Percentiles rank a stretch among this genome's conserved stretches.
These are phyloP conservation scores for Rugonectria rugulosa DNA, from an alignment of 2,329 filamentous ascomycete species.

Conservation along the genomic window DNA sequence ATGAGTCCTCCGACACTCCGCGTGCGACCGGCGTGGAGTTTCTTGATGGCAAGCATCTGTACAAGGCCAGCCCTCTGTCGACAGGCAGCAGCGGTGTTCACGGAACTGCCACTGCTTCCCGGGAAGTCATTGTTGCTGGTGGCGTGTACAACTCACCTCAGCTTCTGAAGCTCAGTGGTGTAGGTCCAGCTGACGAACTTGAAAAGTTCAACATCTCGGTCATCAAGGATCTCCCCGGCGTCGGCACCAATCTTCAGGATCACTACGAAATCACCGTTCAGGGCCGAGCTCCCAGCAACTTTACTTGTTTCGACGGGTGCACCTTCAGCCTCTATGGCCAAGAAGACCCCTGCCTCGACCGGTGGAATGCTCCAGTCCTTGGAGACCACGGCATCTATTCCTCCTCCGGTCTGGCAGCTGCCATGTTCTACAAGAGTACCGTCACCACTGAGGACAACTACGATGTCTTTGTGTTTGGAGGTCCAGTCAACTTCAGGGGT, in stretches of 20 bases:
- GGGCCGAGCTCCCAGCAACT: conserved; percentile 36
- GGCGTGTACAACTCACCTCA: conserved; percentile 63
- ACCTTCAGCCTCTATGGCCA: conserved; percentile 41
- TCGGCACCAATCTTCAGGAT: conserved; percentile 68
- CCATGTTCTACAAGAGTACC: conserved; percentile 49
- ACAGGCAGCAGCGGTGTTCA: conserved; percentile 39
- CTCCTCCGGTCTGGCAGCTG: conserved; percentile 60
- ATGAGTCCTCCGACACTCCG: conserved; percentile 46
- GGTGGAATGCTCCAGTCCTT: conserved; percentile 41
- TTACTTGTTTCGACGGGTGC: conserved; percentile 40
- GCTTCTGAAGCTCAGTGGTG: conserved; percentile 59
- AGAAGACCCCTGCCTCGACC: conserved; percentile 47
- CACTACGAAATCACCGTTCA: conserved; percentile 55
- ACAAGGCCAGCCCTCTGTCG: conserved; percentile 53
- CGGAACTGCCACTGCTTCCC: conserved; percentile 47
- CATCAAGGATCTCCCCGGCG: conserved; percentile 62
- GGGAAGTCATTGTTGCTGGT: conserved; percentile 59
- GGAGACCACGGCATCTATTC: conserved; percentile 45
- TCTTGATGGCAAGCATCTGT: conserved; percentile 54
- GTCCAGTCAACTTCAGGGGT: conserved; percentile 61
- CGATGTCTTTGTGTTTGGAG: conserved; percentile 63
- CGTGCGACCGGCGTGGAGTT: conserved; percentile 58
- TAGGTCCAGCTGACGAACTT: conserved; percentile 53
- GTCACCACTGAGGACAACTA: conserved; percentile 48
- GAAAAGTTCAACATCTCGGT: conserved; percentile 50